phyloP scores from a whole-genome alignment of 495 filamentous ascomycete species.

The Rostrohypoxylon terebratum region DNA sequence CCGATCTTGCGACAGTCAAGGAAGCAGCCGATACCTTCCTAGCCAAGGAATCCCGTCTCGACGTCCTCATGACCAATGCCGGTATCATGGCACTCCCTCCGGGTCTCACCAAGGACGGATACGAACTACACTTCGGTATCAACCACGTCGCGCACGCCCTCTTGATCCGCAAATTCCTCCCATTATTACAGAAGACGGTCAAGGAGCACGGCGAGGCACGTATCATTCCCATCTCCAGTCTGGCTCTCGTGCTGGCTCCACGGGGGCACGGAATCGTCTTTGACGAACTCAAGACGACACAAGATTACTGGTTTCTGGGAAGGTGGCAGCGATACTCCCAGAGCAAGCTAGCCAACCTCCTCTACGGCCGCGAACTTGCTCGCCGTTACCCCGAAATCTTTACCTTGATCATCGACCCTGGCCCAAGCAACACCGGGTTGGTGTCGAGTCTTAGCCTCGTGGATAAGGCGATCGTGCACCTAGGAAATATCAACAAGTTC shows the following conservation, averaged over 20 bases:
- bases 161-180: slow-evolving; percentile 70
- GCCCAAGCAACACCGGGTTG: slow-evolving; percentile 67
- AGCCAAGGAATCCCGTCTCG: slow-evolving; percentile 51
- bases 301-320: slow-evolving; percentile 44
- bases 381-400: slow-evolving; percentile 67
- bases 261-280: slow-evolving; percentile 52
- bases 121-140: slow-evolving; percentile 73
- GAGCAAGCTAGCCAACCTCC: slow-evolving; percentile 73
- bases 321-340: slow-evolving; percentile 69
- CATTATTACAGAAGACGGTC: slow-evolving; percentile 61
- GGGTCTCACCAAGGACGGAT: slow-evolving; percentile 66
- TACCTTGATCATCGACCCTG: slow-evolving; percentile 71
- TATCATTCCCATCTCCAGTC: slow-evolving; percentile 51
- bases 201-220: slow-evolving; percentile 56
- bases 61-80: slow-evolving; percentile 73
- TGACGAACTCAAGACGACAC: slow-evolving; percentile 52
- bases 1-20: slow-evolving; percentile 56
- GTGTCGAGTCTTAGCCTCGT: slow-evolving; percentile 43
- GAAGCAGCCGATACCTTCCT: slow-evolving; percentile 52
- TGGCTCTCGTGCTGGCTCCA: slow-evolving; percentile 48
- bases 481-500: slow-evolving; percentile 21
- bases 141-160: slow-evolving; percentile 75
- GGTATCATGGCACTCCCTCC: slow-evolving; percentile 68
- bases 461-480: slow-evolving; percentile 46
- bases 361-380: slow-evolving; percentile 69